Conservation (phyloP, 768 basidiomycete genomes). For the Lactarius evosmus region DNA sequence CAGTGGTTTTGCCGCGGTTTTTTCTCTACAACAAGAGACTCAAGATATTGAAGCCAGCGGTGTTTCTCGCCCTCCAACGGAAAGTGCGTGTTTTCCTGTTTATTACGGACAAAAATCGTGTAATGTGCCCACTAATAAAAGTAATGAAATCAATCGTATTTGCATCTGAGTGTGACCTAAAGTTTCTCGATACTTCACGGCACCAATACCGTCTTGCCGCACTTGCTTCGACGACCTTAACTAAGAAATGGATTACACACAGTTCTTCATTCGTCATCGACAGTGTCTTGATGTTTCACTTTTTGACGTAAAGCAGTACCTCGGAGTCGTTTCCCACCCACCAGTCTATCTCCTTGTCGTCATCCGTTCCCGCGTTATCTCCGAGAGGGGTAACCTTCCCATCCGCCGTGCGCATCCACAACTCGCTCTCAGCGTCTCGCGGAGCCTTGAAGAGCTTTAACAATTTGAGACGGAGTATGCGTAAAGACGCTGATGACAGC, state of each 20-base stretch:
- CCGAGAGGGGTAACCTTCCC: conserved; percentile 45
- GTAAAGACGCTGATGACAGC: conserved; percentile 66
- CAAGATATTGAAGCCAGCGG: neutral
- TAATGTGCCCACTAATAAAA: neutral
- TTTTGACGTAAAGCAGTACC: conserved; percentile 31
- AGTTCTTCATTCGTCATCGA: too few relatives aligned
- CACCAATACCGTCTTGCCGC: neutral
- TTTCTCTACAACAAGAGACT: neutral
- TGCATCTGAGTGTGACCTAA: neutral
- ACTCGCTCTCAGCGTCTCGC: conserved; percentile 35
- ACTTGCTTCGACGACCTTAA: neutral
- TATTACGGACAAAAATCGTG: neutral
- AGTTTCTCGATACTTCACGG: neutral
- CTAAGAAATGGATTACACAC: neutral
- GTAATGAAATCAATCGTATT: neutral
- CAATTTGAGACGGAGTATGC: conserved; percentile 60
- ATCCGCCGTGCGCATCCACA: conserved; percentile 60
- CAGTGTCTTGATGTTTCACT: neutral
- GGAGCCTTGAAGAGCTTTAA: conserved; percentile 35
- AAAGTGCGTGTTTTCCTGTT: neutral
- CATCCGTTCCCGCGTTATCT: conserved; percentile 32
- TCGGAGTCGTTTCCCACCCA: conserved; percentile 56
- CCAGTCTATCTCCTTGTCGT: conserved; percentile 61
- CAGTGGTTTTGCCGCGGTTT: neutral
- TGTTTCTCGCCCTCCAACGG: neutral